Base-by-base conservation (phyloP, 257 asterid genomes). In the Ocimum tenuiflorum region DNA sequence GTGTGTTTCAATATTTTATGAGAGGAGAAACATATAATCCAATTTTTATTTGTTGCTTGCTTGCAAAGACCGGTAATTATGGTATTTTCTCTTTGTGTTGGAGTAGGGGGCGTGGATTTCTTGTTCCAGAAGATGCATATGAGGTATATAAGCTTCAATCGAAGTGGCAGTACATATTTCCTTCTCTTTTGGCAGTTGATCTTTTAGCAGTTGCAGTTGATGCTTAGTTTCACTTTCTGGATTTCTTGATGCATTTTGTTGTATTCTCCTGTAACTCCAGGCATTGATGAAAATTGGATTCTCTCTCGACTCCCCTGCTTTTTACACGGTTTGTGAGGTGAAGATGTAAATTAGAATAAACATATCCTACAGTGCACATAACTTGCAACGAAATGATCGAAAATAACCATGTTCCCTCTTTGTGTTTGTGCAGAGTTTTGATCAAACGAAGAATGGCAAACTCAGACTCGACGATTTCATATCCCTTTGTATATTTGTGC, bases 261-360 rank as follows among this genome's bases (percentile, higher is more conserved):
- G 19, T 46, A 51, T 39, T 52, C 46, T 19, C 33, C 51, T 53
- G 48, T 53, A 38, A 55, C 33, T 65, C 17, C 60, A 88, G 96
- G 96, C 88, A 29, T 77, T 88, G 86, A 84, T 75, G 74, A 88
- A 84, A 75, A 69, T 84, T 65, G 96, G 91, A 39, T 82, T 82
- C 60, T 69, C 82, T 67, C 88, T 88, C 0, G 96, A 88, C 81
- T 82, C 96, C 33, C 96, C 96, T 6, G 89, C 94, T 68, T 81
- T 88, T 48, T 88, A 88, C 65, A 86, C 91, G 15, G 96, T 75
- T 55, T 88, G 96, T 75, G 96, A 88, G 96, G 96, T 88, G 79
- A 75, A 58, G 27, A 41, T 23, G 51, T 8, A 53, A 57, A 43
- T 23, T 54, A 20, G 71, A 53, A 65, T 10, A 31, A 24, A 6